Evolutionary conservation across 1,284 basidiomycete genomes (phyloP), one percentile per base, ranked within the genome.

Genomic region (Ustilago trichophora): DNA sequence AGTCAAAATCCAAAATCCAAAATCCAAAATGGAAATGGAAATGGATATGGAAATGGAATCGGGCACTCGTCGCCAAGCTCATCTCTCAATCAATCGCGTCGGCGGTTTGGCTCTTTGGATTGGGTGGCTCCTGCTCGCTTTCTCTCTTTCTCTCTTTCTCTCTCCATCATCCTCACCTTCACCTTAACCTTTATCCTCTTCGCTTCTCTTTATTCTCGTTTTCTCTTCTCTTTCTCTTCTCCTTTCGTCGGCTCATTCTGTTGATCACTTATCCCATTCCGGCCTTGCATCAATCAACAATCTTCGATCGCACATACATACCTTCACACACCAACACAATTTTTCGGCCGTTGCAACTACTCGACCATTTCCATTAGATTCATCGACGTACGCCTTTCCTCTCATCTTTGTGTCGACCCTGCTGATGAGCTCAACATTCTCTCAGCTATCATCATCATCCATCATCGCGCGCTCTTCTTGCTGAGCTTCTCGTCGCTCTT

Each of bases 231-330:
- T 22, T 13, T 25, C 19, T 25, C 25, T 36, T 38, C 34, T 31
- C 34, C 29, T 19, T 35, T 34, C 13, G n/a, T 51, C 40, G 25
- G 25, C 18, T 29, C 49, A 27, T 21, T n/a, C 18, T 18, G 22
- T 51, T 36, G 42, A 38, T 44, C 42, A 18, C 26, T 29, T 38
- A 24, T 27, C 22, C 8, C 29, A 13, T 38, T 19, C 19, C 22
- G 41, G 27, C 41, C 34, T n/a, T 26, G 34, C 50, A 32, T 45
- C 35, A 21, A 11, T 21, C 34, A 44, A 19, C 33, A 16, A 15
- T 9, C 27, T 34, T 25, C 32, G 34, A n/a, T n/a, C n/a, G n/a
- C n/a, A n/a, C n/a, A n/a, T n/a, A n/a, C n/a, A n/a, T n/a, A n/a
- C n/a, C n/a, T 36, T 16, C 24, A 21, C 22, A 31, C 38, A 25